Conservation (phyloP, 805 yeast species). For the Myxozyma melibiosi region DNA sequence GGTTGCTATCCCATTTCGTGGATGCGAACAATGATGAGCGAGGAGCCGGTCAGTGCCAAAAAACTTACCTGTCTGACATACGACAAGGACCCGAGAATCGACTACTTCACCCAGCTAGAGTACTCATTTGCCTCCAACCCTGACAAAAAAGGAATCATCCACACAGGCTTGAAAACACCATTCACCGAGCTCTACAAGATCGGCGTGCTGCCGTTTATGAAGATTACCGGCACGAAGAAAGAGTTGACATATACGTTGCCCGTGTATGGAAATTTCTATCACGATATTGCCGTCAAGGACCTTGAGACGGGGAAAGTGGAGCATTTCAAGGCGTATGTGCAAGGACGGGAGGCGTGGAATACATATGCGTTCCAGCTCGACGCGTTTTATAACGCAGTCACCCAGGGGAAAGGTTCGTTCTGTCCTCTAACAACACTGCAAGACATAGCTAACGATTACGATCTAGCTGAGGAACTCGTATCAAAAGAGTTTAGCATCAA, state of each 20-base stretch:
- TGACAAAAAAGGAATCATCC: slow-evolving; percentile 6
- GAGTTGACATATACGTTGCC: slow-evolving; percentile 17
- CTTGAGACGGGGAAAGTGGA: slow-evolving; percentile 15
- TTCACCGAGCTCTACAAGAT: slow-evolving; percentile 1
- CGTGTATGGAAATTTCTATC: slow-evolving; percentile 17
- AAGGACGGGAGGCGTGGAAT: slow-evolving; percentile 25
- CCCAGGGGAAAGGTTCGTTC: slow-evolving; percentile 8
- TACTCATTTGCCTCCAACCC: slow-evolving; percentile 16
- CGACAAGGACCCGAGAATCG: slow-evolving; percentile 17
- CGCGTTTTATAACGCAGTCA: slow-evolving; percentile 22
- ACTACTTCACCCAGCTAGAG: slow-evolving; percentile 13
- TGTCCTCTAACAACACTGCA: no score
- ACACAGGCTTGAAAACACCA: slow-evolving; percentile 20
- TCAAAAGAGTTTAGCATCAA: slow-evolving; percentile 19
- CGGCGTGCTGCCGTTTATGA: slow-evolving; percentile 19
- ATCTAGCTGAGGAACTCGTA: slow-evolving; percentile 3
- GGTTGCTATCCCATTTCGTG: slow-evolving; percentile 33
- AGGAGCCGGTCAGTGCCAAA: slow-evolving; percentile 23
- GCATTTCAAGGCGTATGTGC: slow-evolving; percentile 1
- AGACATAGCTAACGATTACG: background rate
- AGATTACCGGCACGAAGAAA: slow-evolving; percentile 24
- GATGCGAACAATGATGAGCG: slow-evolving; percentile 24
- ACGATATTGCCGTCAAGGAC: slow-evolving; percentile 24
- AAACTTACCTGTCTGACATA: background rate
- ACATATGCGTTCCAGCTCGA: slow-evolving; percentile 29